Conservation (phyloP, 805 yeast species). For the Candida ipomoeae region DNA sequence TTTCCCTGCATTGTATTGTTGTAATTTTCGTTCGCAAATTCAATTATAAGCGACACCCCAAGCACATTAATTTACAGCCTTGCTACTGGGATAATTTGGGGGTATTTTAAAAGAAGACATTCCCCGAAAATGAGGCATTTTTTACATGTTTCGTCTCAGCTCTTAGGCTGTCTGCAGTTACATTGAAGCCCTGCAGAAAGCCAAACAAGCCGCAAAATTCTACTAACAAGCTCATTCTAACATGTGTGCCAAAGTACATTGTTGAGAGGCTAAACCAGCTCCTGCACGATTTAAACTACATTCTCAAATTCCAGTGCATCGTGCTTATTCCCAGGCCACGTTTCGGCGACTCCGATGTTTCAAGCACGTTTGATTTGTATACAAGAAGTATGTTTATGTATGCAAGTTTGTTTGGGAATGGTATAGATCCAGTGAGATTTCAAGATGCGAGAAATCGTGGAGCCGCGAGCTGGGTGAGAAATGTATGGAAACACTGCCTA, state of each 20-base stretch:
- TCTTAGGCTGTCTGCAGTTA: background rate
- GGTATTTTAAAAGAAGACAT: background rate
- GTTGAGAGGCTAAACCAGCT: too few species aligned
- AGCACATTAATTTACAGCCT: background rate
- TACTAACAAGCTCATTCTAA: background rate
- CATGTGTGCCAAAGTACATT: background rate
- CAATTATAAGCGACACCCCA: background rate
- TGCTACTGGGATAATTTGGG: background rate
- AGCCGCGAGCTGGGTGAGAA: background rate
- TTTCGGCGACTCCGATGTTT: too few species aligned
- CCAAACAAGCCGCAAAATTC: background rate
- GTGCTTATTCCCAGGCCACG: too few species aligned
- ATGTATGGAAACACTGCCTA: too few species aligned
- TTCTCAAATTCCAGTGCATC: too few species aligned
- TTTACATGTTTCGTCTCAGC: background rate
- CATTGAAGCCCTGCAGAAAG: background rate
- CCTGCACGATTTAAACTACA: too few species aligned
- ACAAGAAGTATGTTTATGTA: too few species aligned
- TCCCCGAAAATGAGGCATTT: background rate
- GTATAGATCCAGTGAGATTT: too few species aligned
- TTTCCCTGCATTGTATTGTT: constrained; percentile 3
- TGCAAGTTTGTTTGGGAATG: too few species aligned
- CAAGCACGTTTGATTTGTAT: too few species aligned
- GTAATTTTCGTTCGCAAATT: constrained; percentile 5
- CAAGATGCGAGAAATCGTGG: too few species aligned